Conservation (phyloP, 2,329 filamentous ascomycete species). For the Zymoseptoria brevis region DNA sequence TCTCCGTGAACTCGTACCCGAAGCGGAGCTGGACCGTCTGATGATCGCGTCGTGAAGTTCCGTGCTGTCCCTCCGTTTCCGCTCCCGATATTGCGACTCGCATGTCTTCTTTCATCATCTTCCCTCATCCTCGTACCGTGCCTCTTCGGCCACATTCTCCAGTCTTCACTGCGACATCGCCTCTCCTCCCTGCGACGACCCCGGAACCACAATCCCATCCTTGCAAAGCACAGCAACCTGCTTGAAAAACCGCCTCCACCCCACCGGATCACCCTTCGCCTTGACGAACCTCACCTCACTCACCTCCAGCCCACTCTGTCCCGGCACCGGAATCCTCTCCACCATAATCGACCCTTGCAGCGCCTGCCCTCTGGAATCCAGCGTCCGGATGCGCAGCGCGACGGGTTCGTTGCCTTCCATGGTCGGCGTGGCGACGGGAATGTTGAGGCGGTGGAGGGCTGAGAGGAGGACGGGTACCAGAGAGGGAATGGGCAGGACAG, state of each 20-base stretch:
- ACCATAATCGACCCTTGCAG: conserved; percentile 69
- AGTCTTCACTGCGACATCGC: not conserved
- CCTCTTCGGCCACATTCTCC: too few species aligned
- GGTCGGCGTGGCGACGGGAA: conserved; percentile 53
- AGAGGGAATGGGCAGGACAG: conserved; percentile 63
- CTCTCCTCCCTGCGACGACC: not conserved
- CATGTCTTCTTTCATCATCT: too few species aligned
- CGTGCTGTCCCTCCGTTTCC: too few species aligned
- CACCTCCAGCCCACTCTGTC: conserved; percentile 44
- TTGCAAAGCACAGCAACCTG: conserved; percentile 82
- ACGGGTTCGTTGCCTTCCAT: conserved; percentile 42
- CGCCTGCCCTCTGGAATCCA: conserved; percentile 63
- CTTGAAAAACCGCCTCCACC: conserved; percentile 97
- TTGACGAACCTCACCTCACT: conserved; percentile 89
- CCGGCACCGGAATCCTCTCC: conserved; percentile 53
- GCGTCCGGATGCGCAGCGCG: conserved; percentile 62
- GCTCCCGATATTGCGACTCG: too few species aligned
- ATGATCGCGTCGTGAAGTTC: too few species aligned
- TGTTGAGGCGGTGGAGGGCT: conserved; percentile 75
- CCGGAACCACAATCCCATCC: conserved; percentile 54
- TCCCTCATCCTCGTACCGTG: too few species aligned
- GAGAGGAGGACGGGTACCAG: conserved; percentile 73
- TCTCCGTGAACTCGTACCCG: too few species aligned
- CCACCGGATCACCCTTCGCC: conserved; percentile 86
- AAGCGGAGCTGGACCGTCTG: too few species aligned